Percentiles rank a stretch among this genome's conserved stretches.
Evolutionary conservation across 371 early-diverging fungal genomes (phyloP).

Genomic region (Apophysomyces sp.): DNA sequence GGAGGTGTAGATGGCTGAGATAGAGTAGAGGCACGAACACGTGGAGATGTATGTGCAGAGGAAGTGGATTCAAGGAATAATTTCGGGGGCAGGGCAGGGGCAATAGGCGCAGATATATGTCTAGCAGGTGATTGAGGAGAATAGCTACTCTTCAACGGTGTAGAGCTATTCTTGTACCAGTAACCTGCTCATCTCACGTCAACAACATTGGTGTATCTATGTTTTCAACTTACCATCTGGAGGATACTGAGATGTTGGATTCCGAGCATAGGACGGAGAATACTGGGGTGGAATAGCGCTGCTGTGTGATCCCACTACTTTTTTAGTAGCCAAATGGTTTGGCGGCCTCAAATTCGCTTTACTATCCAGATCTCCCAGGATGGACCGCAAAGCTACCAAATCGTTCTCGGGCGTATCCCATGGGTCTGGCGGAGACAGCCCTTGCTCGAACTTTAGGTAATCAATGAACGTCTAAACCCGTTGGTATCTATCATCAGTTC

Average conservation of each 20-base stretch:
- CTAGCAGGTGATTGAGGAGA: conserved; percentile 3
- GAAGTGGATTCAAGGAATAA: conserved; percentile 7
- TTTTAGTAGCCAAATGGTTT: conserved; percentile 4
- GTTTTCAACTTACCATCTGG: background rate
- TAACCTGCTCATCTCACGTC: background rate
- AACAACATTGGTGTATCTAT: background rate
- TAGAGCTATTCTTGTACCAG: conserved; percentile 3
- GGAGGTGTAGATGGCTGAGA: conserved; percentile 20
- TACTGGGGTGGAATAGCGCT: conserved; percentile 6
- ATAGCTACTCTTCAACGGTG: background rate
- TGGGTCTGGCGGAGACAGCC: conserved; percentile 70
- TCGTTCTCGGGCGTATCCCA: conserved; percentile 68
- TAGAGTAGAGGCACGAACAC: background rate
- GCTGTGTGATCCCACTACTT: conserved; percentile 9
- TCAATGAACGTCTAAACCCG: conserved; percentile 34
- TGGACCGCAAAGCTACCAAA: conserved; percentile 50
- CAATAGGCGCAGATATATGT: conserved; percentile 14
- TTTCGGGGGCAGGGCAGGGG: conserved; percentile 20
- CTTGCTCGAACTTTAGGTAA: conserved; percentile 71
- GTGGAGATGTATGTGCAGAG: conserved; percentile 11
- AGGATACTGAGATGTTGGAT: background rate
- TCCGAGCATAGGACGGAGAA: background rate
- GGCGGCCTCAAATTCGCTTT: background rate
- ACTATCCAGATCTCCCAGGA: conserved; percentile 21
- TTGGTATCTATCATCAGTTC: background rate